These are phyloP conservation scores for Globisporangium parvum DNA, from an alignment of 352 stramenopile species.

Conservation along the genomic window DNA sequence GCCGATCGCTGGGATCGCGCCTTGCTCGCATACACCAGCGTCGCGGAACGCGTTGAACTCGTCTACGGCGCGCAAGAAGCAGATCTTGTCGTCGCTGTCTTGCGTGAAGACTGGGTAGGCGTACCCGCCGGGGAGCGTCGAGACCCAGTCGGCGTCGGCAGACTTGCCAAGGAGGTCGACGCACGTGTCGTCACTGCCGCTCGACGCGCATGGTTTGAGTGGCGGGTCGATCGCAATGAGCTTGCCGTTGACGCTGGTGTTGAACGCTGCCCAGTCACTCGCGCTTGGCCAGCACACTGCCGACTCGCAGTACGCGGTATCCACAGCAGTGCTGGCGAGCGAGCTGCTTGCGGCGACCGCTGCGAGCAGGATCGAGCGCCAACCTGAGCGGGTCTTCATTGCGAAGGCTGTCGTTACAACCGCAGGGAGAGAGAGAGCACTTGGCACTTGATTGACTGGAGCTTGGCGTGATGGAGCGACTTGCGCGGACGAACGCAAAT, in stretches of 20 bases:
- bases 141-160: constrained; percentile 1
- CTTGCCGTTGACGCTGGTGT: not conserved
- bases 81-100: constrained; percentile 2
- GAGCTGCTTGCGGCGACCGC: not conserved
- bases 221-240: constrained; percentile 4
- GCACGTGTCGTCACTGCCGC: not conserved
- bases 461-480: too few species aligned
- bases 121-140: constrained; percentile 3
- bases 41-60: constrained; percentile 3
- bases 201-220: constrained; percentile 5
- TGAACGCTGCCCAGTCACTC: constrained; percentile 1
- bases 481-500: too few species aligned
- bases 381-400: too few species aligned
- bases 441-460: too few species aligned
- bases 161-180: constrained; percentile 1
- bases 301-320: not conserved
- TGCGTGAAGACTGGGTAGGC: constrained; percentile 6
- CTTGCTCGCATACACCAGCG: not conserved
- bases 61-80: not conserved
- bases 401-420: too few species aligned
- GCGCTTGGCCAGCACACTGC: not conserved
- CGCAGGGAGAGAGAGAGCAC: too few species aligned
- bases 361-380: not conserved
- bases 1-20: constrained; percentile 5
- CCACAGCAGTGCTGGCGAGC: too few species aligned